These are phyloP conservation scores for Saccharomyces pastorianus DNA, from an alignment of 1,139 yeast species.

Conservation along the genomic window DNA sequence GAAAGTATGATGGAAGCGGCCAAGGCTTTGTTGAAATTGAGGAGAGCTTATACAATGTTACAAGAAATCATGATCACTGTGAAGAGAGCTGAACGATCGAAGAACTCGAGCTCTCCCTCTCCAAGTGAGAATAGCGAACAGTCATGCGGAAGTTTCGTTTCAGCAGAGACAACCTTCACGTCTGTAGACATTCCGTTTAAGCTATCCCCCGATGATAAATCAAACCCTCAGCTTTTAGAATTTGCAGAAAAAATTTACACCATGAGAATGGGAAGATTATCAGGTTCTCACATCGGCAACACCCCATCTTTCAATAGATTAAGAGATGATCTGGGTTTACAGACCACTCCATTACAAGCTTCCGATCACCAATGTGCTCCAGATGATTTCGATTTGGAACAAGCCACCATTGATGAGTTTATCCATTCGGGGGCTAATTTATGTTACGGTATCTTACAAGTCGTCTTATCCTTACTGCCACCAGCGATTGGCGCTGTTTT, in stretches of 20 bases:
- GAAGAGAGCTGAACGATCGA: conserved; percentile 7
- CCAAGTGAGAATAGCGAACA: conserved; percentile 8
- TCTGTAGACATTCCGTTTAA: conserved; percentile 40
- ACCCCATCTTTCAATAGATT: conserved; percentile 38
- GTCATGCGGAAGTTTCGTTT: conserved; percentile 13
- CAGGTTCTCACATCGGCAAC: conserved; percentile 52
- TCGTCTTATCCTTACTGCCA: conserved; percentile 83
- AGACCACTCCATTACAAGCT: not conserved
- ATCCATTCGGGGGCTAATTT: conserved; percentile 86
- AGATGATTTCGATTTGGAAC: conserved; percentile 25
- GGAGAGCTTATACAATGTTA: conserved; percentile 80
- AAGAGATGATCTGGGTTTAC: conserved; percentile 37
- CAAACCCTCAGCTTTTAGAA: conserved; percentile 45
- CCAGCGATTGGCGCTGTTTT: conserved; percentile 84
- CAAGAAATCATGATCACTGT: conserved; percentile 59
- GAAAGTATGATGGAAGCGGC: conserved; percentile 74
- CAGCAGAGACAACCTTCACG: conserved; percentile 20
- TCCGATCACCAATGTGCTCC: conserved; percentile 12
- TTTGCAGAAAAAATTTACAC: conserved; percentile 50
- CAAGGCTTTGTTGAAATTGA: conserved; percentile 73
- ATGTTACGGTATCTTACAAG: conserved; percentile 86
- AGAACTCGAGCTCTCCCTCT: conserved; percentile 17
- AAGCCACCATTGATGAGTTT: conserved; percentile 75
- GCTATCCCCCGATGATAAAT: conserved; percentile 34
- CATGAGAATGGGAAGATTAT: conserved; percentile 56